A percentile compares a stretch with the other conserved stretches of the same genome.
phyloP scores from a whole-genome alignment of 768 basidiomycete genomes.

The Inosperma sp. region DNA sequence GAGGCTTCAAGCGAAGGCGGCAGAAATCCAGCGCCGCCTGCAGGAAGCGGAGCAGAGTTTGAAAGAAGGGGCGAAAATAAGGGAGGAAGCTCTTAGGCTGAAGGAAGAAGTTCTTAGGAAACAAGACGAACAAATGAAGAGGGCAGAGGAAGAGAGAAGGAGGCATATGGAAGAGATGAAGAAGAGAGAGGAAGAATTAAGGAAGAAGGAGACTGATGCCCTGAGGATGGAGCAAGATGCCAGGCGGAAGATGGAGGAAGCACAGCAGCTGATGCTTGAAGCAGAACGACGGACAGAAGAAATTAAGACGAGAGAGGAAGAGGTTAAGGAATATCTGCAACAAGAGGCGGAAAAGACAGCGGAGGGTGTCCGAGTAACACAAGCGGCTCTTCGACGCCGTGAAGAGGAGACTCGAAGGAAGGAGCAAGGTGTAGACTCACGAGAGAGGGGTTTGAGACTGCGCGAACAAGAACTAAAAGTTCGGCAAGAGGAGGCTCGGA shows the following conservation, averaged over 20 bases:
- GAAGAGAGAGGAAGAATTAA: constrained; percentile 25
- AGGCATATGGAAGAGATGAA: constrained; percentile 16
- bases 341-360: no score
- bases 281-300: no score
- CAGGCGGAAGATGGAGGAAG: constrained; percentile 12
- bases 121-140: constrained; percentile 22
- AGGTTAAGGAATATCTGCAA: no score
- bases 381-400: no score
- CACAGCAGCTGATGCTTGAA: constrained; percentile 24
- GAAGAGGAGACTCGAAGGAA: no score
- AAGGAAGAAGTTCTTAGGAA: constrained; percentile 29
- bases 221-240: constrained; percentile 14
- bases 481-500: no score
- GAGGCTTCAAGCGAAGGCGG: no score
- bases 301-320: constrained; percentile 21
- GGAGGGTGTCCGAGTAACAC: no score
- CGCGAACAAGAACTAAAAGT: no score
- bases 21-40: constrained; percentile 21
- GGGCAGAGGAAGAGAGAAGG: constrained; percentile 14
- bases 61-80: constrained; percentile 25
- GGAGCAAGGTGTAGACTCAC: no score
- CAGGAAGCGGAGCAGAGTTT: constrained; percentile 22
- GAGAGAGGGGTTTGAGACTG: no score
- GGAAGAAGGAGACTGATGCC: constrained; percentile 22
- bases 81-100: constrained; percentile 20